phyloP scores from a whole-genome alignment of 495 filamentous ascomycete genomes.

The Trichoderma gamsii region DNA sequence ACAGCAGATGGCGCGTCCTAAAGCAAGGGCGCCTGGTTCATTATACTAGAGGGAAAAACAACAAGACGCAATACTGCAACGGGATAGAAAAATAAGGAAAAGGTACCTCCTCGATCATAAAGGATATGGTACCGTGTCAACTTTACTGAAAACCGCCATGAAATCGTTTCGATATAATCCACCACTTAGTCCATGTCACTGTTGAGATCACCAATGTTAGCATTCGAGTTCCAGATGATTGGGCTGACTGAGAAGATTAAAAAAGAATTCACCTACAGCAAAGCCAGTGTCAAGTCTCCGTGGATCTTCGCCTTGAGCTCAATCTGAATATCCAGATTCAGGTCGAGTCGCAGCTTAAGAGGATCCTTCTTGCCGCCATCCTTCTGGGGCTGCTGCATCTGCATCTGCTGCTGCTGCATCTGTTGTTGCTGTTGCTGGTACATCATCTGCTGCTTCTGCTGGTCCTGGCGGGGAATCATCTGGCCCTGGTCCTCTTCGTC shows the following conservation, averaged over 20 bases:
- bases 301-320: conserved; percentile 89
- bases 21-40: neutral
- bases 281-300: conserved; percentile 76
- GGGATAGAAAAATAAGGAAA: neutral
- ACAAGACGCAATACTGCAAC: neutral
- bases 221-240: neutral
- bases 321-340: conserved; percentile 86
- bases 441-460: conserved; percentile 26
- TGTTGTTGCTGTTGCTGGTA: conserved; percentile 19
- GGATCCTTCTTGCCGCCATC: conserved; percentile 58
- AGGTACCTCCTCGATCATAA: neutral
- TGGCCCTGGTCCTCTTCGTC: neutral
- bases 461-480: conserved; percentile 2
- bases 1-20: neutral
- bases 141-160: neutral
- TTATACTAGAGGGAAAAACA: neutral
- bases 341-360: conserved; percentile 67
- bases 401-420: conserved; percentile 25
- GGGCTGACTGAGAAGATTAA: neutral
- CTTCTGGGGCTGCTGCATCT: conserved; percentile 19
- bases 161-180: neutral
- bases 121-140: neutral
- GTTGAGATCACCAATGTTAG: neutral
- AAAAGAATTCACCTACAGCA: conserved; percentile 56
- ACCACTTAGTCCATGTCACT: conserved; percentile 6